Base-by-base conservation (phyloP, 345 rosid species). In the Cardiospermum halicacabum region DNA sequence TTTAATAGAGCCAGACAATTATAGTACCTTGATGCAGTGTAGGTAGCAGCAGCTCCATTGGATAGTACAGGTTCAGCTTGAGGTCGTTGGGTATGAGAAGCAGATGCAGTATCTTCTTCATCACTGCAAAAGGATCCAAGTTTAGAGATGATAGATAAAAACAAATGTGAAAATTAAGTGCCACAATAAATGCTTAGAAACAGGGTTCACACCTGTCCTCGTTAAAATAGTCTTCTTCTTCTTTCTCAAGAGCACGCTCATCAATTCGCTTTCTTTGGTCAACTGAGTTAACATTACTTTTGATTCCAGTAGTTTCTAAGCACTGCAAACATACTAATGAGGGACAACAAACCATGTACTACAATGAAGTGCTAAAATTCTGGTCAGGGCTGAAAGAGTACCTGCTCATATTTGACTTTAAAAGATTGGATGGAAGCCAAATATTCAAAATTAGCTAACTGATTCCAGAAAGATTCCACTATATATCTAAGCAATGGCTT, bases 151-250 rank as follows among this genome's bases (percentile, higher is more conserved):
- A 1, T 47, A 16, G 6, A 21, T 39, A 55, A n/a, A 61, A n/a
- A n/a, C n/a, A 67, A 34, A 55, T 21, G 16, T 11, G 13, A 7
- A 50, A 30, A 12, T n/a, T 28, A 39, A 48, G 26, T 16, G 32
- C 36, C 12, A 28, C 43, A 8, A 66, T 49, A 32, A 39, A 22
- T 15, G 26, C 50, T 24, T 42, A 3, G 26, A 31, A 49, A 67
- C 19, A 25, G 13, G 55, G 47, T 12, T 62, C 61, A 53, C 51
- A 95, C 97, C 96, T 95, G 73, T 91, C 92, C 72, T 80, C 96
- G n/a, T 91, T 94, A 72, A 95, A 95, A 76, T 95, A 95, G 68
- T 95, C 99, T 75, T 91, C 94, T 82, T 91, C 99, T 73, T 95
- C 99, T 81, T 95, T 95, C 67, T 91, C 97, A 58, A 82, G 64